Percentiles rank a stretch among this genome's conserved stretches.
These are phyloP conservation scores for Lactarius psammicola DNA, from an alignment of 768 basidiomycete genomes.

Conservation along the genomic window DNA sequence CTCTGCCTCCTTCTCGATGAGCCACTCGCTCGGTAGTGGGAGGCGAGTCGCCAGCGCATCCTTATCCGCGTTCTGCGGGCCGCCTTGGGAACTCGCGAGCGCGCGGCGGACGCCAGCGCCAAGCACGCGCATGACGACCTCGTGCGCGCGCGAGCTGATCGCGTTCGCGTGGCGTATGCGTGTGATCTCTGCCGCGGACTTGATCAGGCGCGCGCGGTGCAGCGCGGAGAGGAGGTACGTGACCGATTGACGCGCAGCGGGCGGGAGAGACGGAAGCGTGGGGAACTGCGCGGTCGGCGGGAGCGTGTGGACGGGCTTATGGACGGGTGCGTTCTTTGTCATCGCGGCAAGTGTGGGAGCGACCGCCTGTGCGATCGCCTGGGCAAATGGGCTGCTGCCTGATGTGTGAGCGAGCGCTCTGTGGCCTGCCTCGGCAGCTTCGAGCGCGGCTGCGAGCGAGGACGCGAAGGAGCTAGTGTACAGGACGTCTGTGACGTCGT, in stretches of 20 bases:
- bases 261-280: slow-evolving; percentile 40
- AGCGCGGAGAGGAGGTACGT: slow-evolving; percentile 71
- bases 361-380: too few relatives aligned
- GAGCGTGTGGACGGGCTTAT: slow-evolving; percentile 63
- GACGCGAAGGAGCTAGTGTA: slow-evolving; percentile 47
- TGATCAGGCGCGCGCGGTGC: slow-evolving; percentile 77
- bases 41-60: too few relatives aligned
- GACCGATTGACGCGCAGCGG: slow-evolving; percentile 46
- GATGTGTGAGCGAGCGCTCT: too few relatives aligned
- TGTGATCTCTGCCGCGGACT: slow-evolving; percentile 70
- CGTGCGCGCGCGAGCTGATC: slow-evolving; percentile 88
- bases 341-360: too few relatives aligned
- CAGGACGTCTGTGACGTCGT: slow-evolving; percentile 62
- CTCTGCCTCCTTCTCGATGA: slow-evolving; percentile 89
- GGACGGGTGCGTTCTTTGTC: too few relatives aligned
- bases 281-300: slow-evolving; percentile 57
- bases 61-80: slow-evolving; percentile 40
- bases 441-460: slow-evolving; percentile 46
- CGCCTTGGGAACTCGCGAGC: slow-evolving; percentile 21
- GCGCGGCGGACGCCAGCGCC: slow-evolving; percentile 61
- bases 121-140: slow-evolving; percentile 87
- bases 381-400: too few relatives aligned
- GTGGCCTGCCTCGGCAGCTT: slow-evolving; percentile 36
- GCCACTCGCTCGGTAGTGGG: slow-evolving; percentile 77
- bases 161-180: slow-evolving; percentile 76